Evolutionary conservation across 805 yeast species (phyloP).

Genomic region (Wilhelminamyces savonicus): DNA sequence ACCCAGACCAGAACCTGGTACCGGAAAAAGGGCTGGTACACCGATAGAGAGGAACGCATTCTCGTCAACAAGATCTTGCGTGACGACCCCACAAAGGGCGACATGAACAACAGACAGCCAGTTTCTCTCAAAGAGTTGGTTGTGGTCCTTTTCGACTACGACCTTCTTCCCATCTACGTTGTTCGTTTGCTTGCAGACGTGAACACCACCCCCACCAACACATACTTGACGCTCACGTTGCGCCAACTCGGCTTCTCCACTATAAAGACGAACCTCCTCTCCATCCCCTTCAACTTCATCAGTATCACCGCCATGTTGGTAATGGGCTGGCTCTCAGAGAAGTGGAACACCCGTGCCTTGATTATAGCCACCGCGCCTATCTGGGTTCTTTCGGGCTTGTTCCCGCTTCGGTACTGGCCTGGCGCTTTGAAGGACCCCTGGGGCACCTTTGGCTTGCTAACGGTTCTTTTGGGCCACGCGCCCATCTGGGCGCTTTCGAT

Average conservation of each 20-base stretch:
- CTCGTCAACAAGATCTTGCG: constrained; percentile 52
- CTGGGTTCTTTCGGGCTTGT: constrained; percentile 20
- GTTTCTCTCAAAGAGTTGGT: constrained; percentile 34
- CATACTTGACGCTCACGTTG: constrained; percentile 6
- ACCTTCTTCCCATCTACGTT: constrained; percentile 50
- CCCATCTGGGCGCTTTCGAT: constrained; percentile 51
- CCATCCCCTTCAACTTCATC: constrained; percentile 42
- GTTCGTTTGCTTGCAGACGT: constrained; percentile 33
- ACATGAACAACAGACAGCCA: constrained; percentile 57
- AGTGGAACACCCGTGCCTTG: constrained; percentile 17
- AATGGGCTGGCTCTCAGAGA: constrained; percentile 17
- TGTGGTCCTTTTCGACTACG: constrained; percentile 40
- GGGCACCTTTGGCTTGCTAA: constrained; percentile 36
- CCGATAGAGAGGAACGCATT: constrained; percentile 50
- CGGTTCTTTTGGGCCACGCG: constrained; percentile 38
- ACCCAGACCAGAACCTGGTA: constrained; percentile 46
- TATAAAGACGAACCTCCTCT: constrained; percentile 44
- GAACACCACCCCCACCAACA: constrained; percentile 7
- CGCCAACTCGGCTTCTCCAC: constrained; percentile 43
- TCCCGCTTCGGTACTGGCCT: constrained; percentile 36
- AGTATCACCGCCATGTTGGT: constrained; percentile 14
- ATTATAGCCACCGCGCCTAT: constrained; percentile 15
- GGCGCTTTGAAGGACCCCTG: constrained; percentile 33
- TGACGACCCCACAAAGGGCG: constrained; percentile 59
- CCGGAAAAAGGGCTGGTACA: constrained; percentile 43